Evolutionary conservation across 495 filamentous ascomycete genomes (phyloP).

Genomic region (Podospora didyma): DNA sequence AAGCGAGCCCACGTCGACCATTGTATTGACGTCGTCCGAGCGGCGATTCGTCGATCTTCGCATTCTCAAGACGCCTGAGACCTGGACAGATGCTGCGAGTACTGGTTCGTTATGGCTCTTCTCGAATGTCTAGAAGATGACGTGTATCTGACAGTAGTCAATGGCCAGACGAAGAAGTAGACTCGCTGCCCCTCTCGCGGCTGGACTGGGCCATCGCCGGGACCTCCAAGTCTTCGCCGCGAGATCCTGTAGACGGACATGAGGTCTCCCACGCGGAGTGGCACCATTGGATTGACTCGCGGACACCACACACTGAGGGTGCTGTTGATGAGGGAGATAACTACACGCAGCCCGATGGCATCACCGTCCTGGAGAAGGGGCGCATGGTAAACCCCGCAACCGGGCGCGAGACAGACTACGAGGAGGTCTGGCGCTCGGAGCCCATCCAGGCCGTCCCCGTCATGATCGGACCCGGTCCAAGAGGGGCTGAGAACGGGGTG

Average conservation of each 20-base stretch:
- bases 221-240: conserved; percentile 26
- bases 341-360: conserved; percentile 34
- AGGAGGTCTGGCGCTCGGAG: conserved; percentile 48
- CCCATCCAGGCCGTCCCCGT: conserved; percentile 21
- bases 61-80: conserved; percentile 8
- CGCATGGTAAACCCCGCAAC: conserved; percentile 44
- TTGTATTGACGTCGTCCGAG: conserved; percentile 47
- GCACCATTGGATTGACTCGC: conserved; percentile 52
- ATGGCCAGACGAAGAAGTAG: neutral
- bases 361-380: conserved; percentile 44
- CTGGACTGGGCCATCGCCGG: conserved; percentile 56
- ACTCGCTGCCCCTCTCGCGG: conserved; percentile 9
- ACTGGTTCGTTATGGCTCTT: neutral
- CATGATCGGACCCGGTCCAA: conserved; percentile 1
- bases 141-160: neutral
- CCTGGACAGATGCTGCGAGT: neutral
- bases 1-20: conserved; percentile 40
- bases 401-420: conserved; percentile 42
- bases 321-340: conserved; percentile 50
- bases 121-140: neutral
- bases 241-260: neutral
- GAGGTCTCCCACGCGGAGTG: conserved; percentile 33
- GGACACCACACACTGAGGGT: conserved; percentile 26
- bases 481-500: conserved; percentile 3
- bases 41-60: conserved; percentile 51